phyloP scores from a whole-genome alignment of 2,329 filamentous ascomycete species.

The Ustulina deusta region DNA sequence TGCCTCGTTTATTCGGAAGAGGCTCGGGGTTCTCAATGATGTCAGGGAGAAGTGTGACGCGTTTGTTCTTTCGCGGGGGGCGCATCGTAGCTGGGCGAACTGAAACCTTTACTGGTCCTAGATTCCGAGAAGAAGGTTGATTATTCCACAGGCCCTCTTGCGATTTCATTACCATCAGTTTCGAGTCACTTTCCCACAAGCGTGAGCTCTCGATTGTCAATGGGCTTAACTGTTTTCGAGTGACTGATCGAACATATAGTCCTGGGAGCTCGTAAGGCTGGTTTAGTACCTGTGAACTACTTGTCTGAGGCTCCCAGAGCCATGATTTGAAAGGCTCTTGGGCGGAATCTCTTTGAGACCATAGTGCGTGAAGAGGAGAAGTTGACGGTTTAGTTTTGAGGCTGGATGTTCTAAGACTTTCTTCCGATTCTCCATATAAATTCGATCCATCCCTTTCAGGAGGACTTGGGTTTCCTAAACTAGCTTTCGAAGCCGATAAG shows the following conservation, averaged over 20 bases:
- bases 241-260: slow-evolving; percentile 52
- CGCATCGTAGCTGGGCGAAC: slow-evolving; percentile 63
- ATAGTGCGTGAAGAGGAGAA: slow-evolving; percentile 39
- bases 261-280: slow-evolving; percentile 47
- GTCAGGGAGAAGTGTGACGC: slow-evolving; percentile 71
- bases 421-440: slow-evolving; percentile 50
- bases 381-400: slow-evolving; percentile 23
- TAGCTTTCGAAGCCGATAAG: slow-evolving; percentile 54
- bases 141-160: slow-evolving; percentile 46
- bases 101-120: slow-evolving; percentile 37
- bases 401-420: slow-evolving; percentile 32
- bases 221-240: slow-evolving; percentile 51
- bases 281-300: slow-evolving; percentile 3
- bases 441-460: slow-evolving; percentile 65
- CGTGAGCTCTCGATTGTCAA: slow-evolving; percentile 54
- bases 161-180: slow-evolving; percentile 8
- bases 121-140: slow-evolving; percentile 31
- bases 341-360: slow-evolving; percentile 38
- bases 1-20: slow-evolving; percentile 67
- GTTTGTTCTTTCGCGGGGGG: slow-evolving; percentile 66
- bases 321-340: slow-evolving; percentile 28
- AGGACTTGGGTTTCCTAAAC: slow-evolving; percentile 65
- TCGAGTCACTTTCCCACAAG: slow-evolving; percentile 55
- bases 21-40: slow-evolving; percentile 72
- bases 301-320: slow-evolving; percentile 43